These are phyloP conservation scores for Amylocarpus encephaloides DNA, from an alignment of 2,329 filamentous ascomycete species.

Conservation along the genomic window DNA sequence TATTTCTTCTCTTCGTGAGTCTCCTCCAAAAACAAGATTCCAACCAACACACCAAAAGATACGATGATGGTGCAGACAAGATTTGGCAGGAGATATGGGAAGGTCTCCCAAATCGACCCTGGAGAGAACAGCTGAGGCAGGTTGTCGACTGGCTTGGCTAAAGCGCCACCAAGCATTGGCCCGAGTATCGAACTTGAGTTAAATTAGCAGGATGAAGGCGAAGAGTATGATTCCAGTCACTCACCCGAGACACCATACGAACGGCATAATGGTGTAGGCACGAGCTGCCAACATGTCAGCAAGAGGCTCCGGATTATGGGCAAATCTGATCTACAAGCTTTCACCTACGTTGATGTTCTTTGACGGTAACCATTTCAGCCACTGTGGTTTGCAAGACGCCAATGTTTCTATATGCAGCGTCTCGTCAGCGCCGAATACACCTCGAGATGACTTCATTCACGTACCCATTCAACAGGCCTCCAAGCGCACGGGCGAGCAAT, in stretches of 20 bases:
- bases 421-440: constrained; percentile 13
- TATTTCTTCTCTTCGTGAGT: constrained; percentile 80
- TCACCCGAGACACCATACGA: constrained; percentile 93
- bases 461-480: constrained; percentile 87
- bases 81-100: constrained; percentile 87
- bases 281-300: constrained; percentile 51
- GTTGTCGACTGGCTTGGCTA: constrained; percentile 79
- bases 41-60: constrained; percentile 66
- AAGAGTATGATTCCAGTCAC: constrained; percentile 22
- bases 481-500: constrained; percentile 79
- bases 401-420: constrained; percentile 60
- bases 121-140: constrained; percentile 68
- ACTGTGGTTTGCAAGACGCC: constrained; percentile 94
- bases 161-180: constrained; percentile 80
- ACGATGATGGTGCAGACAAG: constrained; percentile 81
- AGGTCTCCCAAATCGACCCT: constrained; percentile 75
- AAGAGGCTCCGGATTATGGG: constrained; percentile 26
- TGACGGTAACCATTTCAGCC: constrained; percentile 84
- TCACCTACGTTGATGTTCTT: constrained; percentile 85
- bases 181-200: constrained; percentile 73
- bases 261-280: constrained; percentile 95
- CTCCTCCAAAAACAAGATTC: constrained; percentile 85
- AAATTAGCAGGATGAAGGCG: background rate
- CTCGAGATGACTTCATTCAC: constrained; percentile 28
- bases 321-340: constrained; percentile 20